Evolutionary conservation across 2,329 filamentous ascomycete species (phyloP).

Genomic region (Aspergillus pseudoglaucus): DNA sequence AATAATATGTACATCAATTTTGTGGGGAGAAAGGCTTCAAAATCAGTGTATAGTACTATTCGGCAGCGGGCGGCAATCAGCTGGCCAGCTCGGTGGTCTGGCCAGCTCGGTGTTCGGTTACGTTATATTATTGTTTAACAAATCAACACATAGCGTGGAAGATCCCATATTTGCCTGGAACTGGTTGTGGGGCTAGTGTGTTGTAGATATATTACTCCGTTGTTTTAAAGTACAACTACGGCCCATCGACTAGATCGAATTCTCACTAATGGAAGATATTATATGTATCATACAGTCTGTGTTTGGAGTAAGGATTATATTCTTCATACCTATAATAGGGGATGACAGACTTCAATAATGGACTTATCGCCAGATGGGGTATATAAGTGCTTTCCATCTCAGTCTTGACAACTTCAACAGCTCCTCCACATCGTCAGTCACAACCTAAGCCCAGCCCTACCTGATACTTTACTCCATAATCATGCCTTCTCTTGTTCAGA

Average conservation of each 20-base stretch:
- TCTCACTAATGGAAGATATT: not conserved
- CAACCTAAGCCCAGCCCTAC: not conserved
- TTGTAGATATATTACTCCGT: not conserved
- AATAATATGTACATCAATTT: too few relatives aligned
- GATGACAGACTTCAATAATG: not conserved
- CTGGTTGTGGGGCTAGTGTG: not conserved
- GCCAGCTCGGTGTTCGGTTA: too few relatives aligned
- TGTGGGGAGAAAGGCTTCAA: too few relatives aligned
- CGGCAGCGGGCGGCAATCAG: too few relatives aligned
- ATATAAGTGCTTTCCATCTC: not conserved
- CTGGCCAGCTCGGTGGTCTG: too few relatives aligned
- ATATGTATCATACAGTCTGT: not conserved
- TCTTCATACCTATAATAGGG: not conserved
- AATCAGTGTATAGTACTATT: too few relatives aligned
- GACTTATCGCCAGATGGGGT: not conserved
- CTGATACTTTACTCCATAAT: not conserved
- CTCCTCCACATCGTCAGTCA: not conserved
- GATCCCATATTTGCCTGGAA: not conserved
- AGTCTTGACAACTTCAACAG: not conserved
- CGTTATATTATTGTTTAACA: too few relatives aligned
- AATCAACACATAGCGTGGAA: not conserved
- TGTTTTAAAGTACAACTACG: not conserved
- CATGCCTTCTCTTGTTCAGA: conserved; percentile 11
- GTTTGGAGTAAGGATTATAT: not conserved
- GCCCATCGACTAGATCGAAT: too few relatives aligned